Base-by-base conservation (phyloP, 1,284 basidiomycete species). In the Irpex rosettiformis region DNA sequence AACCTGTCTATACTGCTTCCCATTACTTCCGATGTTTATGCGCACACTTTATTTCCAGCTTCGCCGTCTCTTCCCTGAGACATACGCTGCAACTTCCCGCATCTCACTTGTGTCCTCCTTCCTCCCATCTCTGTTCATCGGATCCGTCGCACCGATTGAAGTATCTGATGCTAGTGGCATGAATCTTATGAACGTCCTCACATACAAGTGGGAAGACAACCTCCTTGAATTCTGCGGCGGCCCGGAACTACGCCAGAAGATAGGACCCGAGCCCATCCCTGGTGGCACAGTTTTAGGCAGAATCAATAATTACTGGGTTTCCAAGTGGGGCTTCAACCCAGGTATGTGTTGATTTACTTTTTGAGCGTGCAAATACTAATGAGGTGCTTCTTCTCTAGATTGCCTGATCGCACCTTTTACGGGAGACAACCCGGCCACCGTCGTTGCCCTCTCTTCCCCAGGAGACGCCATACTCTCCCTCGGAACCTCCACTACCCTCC, bases 361-460 rank as follows among this genome's bases (percentile, higher is more conserved):
- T 10, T 8, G 24, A 18, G 10, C n/a, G 22, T 57, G 45, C n/a
- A 29, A 49, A 52, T 27, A 47, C 61, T 42, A 43, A 52, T 27
- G 25, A 18, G 54, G 16, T 43, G 48, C 4, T 22, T 11, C 45
- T 6, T 52, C 13, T 52, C n/a, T 66, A 83, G 90, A 88, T 27
- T 96, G 94, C 67, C 76, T 87, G 49, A 80, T 97, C 57, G 89
- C 89, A 11, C 91, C 93, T 0, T 93, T 94, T 67, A 96, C 93
- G 0, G 94, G 94, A 10, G 94, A 97, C 72, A 97, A 97, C 70
- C 90, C 94, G 2, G 92, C 93, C 1, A 94, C 93, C 2, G 86
- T 96, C 61, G 81, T 94, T 51, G 85, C 89, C 2, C 80, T 94
- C 53, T 87, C 86, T 3, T 79, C 79, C n/a, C 86, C 89, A n/a